Evolutionary conservation across 2,329 filamentous ascomycete genomes (phyloP), one percentile per base, ranked within the genome.

Genomic region (Tolypocladium capitatum): DNA sequence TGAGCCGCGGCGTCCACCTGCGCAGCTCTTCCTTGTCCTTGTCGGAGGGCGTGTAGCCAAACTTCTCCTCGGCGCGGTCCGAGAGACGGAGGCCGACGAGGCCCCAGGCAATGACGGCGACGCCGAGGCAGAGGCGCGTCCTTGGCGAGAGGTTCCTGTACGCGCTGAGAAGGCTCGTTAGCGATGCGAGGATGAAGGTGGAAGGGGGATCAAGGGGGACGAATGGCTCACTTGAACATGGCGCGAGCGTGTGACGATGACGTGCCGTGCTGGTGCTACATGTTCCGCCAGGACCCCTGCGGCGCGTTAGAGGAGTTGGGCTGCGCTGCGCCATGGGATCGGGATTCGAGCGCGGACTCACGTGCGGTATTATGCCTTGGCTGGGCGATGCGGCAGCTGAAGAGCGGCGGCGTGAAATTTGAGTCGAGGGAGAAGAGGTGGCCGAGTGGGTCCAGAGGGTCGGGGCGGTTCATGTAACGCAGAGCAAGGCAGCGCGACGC

Each of bases 81-180:
- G 84, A 80, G 18, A 86, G 60, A 60, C 83, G 82, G n/a, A 92
- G 73, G 16, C 87, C 90, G 36, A 80, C 68, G 36, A 72, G 68
- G 14, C 86, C 87, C 78, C 88, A 95, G 32, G 78, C 78, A 59
- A 95, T 79, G 54, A 94, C 67, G 56, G 81, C 84, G 44, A 80
- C 62, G 55, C 90, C 90, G 52, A 94, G 73, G 43, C 82, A 67
- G 38, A 86, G 67, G 48, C 85, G 84, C 24, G 84, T 83, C 55
- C 77, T 81, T 18, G 83, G 76, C 4, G 82, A 69, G 47, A 94
- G 80, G 56, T 76, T 79, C 60, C 75, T 81, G 70, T 89, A 94
- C 46, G 80, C 72, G 58, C 81, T 85, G 46, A 6, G 28, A 16
- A 20, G 31, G 28, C 10, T 11, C 9, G 3, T 33, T 8, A 34